phyloP scores from a whole-genome alignment of 495 filamentous ascomycete species.

The Penicillium diatomitis region DNA sequence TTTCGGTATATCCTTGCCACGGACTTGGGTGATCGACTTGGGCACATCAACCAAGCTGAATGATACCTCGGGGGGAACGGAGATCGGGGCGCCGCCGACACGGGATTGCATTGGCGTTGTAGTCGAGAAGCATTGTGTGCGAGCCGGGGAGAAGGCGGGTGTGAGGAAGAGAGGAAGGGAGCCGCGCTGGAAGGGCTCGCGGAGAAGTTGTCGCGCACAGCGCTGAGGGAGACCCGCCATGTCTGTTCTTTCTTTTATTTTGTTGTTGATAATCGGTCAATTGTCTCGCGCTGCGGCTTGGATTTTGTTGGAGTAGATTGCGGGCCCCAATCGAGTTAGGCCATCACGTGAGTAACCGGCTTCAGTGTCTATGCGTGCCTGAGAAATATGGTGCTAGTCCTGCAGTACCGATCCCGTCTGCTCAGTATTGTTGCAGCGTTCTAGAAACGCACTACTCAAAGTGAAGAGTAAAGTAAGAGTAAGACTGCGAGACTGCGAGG shows the following conservation, averaged over 20 bases:
- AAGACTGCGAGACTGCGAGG: no score
- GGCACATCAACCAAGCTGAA: conserved; percentile 55
- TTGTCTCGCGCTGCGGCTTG: conserved; percentile 18
- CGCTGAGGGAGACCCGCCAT: conserved; percentile 33
- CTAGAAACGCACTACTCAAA: not conserved
- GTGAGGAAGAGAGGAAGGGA: conserved; percentile 63
- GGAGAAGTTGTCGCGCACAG: conserved; percentile 35
- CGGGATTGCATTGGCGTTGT: conserved; percentile 60
- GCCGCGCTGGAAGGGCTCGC: conserved; percentile 21
- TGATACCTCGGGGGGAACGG: conserved; percentile 74
- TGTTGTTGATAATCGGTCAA: conserved; percentile 16
- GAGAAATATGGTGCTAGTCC: not conserved
- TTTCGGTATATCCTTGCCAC: conserved; percentile 45
- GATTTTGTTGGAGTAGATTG: conserved; percentile 27
- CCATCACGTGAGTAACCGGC: conserved; percentile 17
- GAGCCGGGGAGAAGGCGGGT: conserved; percentile 54
- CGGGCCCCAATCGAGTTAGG: conserved; percentile 22
- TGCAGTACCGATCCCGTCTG: not conserved
- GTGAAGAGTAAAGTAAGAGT: not conserved
- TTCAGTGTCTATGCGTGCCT: not conserved
- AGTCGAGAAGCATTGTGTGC: conserved; percentile 60
- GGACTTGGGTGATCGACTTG: conserved; percentile 36
- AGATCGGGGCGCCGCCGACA: conserved; percentile 72
- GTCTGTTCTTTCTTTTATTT: not conserved
- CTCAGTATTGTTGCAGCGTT: not conserved